Evolutionary conservation across 129 eudicot genomes (phyloP).

Genomic region (Artemisia annua): DNA sequence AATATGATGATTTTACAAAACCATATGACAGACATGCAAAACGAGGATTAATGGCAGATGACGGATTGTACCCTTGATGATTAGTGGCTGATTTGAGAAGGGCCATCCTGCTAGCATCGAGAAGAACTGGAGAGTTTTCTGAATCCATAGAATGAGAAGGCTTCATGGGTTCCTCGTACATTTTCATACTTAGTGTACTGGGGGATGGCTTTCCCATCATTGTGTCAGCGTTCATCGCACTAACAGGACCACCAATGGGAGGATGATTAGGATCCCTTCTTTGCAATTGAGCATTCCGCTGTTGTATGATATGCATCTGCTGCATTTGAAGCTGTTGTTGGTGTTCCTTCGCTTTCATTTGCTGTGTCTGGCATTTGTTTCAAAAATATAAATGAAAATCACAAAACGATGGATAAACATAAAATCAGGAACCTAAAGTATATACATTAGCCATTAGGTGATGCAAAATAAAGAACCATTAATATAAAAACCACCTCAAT

Average conservation of each 20-base stretch:
- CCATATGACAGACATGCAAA: background rate
- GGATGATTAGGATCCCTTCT: conserved; percentile 93
- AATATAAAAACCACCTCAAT: conserved; percentile 54
- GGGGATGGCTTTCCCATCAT: conserved; percentile 85
- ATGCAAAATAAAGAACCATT: background rate
- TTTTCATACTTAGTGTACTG: conserved; percentile 74
- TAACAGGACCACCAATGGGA: conserved; percentile 65
- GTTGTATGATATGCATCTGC: conserved; percentile 93
- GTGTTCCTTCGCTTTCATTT: conserved; percentile 90
- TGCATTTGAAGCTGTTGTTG: conserved; percentile 97
- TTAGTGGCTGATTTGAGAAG: conserved; percentile 81
- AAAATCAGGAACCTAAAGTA: background rate
- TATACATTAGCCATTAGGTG: too few species aligned
- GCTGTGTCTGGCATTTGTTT: conserved; percentile 63
- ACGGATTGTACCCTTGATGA: conserved; percentile 76
- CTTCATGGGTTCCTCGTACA: conserved; percentile 83
- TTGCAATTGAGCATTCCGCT: conserved; percentile 89
- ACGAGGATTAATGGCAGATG: conserved; percentile 4
- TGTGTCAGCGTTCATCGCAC: conserved; percentile 67
- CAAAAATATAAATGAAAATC: too few species aligned
- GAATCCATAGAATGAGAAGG: conserved; percentile 79
- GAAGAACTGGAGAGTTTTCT: conserved; percentile 68
- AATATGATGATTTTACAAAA: conserved; percentile 23
- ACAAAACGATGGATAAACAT: background rate
- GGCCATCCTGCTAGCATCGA: conserved; percentile 91